Percentiles rank a stretch among this genome's conserved stretches.
These are phyloP conservation scores for Scytalidium lignicola DNA, from an alignment of 2,329 filamentous ascomycete genomes.

Conservation along the genomic window DNA sequence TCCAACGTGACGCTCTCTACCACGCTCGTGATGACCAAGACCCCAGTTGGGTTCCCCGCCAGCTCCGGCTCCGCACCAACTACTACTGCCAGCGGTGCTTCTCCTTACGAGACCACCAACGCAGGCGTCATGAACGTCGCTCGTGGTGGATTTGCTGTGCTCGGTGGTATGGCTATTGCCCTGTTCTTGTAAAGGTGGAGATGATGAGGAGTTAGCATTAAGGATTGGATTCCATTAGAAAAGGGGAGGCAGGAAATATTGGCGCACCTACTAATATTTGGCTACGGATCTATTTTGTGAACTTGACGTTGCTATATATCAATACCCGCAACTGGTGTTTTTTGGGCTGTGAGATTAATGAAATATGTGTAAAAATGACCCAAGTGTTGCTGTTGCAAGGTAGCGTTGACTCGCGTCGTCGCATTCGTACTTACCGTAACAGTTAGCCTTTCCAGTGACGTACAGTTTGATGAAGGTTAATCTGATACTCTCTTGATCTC, in stretches of 20 bases:
- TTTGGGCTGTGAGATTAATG: background rate
- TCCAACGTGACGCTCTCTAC: background rate
- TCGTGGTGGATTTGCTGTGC: constrained; percentile 14
- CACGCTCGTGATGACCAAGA: constrained; percentile 1
- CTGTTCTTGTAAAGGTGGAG: constrained; percentile 16
- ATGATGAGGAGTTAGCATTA: background rate
- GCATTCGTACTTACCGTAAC: too few species aligned
- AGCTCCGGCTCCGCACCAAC: background rate
- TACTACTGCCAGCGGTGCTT: background rate
- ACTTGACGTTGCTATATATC: constrained; percentile 1
- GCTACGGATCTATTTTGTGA: background rate
- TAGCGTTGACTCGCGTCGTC: too few species aligned
- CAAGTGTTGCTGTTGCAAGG: too few species aligned
- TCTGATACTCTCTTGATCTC: too few species aligned
- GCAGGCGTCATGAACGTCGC: constrained; percentile 8
- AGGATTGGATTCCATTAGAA: background rate
- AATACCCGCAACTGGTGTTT: background rate
- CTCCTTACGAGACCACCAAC: background rate
- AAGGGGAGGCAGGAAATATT: background rate
- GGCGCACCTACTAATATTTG: background rate
- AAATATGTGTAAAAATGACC: background rate
- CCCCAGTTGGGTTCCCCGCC: background rate
- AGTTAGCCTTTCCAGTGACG: too few species aligned
- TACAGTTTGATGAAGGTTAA: too few species aligned
- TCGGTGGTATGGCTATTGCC: constrained; percentile 18